Base-by-base conservation (phyloP, 1,139 yeast species). In the Protomyces lactucae-debilis region DNA sequence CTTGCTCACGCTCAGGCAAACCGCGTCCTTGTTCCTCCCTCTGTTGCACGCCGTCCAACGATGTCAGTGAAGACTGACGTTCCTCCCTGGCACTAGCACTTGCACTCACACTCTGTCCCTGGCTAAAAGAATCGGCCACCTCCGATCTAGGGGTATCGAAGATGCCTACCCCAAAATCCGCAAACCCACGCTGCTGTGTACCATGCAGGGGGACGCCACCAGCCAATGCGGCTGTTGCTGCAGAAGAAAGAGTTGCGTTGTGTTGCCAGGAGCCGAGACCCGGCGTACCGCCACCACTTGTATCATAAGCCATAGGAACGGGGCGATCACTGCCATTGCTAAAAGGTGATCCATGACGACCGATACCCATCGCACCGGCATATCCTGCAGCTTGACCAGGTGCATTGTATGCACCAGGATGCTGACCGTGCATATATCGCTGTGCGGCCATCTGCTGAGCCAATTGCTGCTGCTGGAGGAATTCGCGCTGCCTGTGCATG, bases 401-500 rank as follows among this genome's bases (percentile, higher is more conserved):
- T 9, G 43, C 43, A 28, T 10, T 28, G 55, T 35, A 21, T 12
- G 51, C 55, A 32, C 45, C 53, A 10, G 63, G 52, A 32, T 59
- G 53, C 45, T 52, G 63, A 32, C 54, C 57, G 36, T 59, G 63
- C 57, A 59, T 18, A 28, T 52, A 40, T 25, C 63, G 52, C 45
- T 59, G 63, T 14, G 64, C 54, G 23, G 64, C 64, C 59, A 54
- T 54, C 55, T 54, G 64, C 51, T 60, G 64, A 36, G 59, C 59
- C 65, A 61, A 66, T 35, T 66, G 71, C 28, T 65, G 67, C 52
- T 65, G 68, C 21, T 48, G 60, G 16, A 65, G 52, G 23, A 65
- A 56, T 52, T 69, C 69, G 21, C 66, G 64, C 57, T 68, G 69
- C 16, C 70, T 66, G 21, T 64, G 65, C 57, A 64, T 43, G 21